These are phyloP conservation scores for Thalia dealbata DNA, from an alignment of 176 grass and related monocot genomes.

Conservation along the genomic window DNA sequence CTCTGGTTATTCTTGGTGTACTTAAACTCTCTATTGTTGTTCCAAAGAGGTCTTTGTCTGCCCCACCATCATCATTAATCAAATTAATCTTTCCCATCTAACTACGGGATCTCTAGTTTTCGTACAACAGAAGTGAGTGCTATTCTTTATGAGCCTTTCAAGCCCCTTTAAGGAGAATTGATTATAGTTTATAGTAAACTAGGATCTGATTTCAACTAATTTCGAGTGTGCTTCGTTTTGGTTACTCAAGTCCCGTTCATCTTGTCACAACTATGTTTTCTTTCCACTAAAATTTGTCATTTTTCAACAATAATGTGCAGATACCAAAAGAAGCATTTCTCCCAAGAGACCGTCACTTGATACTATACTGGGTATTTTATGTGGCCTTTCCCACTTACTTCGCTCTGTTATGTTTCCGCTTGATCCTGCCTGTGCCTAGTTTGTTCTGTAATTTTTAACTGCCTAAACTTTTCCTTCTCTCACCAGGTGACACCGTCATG, in stretches of 20 bases:
- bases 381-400: background rate
- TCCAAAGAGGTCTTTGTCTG: too few relatives aligned
- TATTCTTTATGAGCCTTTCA: background rate
- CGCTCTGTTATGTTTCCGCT: background rate
- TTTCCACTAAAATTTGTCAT: background rate
- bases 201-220: background rate
- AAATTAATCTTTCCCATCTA: too few relatives aligned
- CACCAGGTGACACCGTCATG: constrained; percentile 50
- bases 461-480: constrained; percentile 21
- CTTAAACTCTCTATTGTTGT: too few relatives aligned
- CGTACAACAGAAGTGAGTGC: background rate
- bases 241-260: too few relatives aligned
- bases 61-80: too few relatives aligned
- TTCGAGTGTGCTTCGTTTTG: background rate
- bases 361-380: constrained; percentile 7
- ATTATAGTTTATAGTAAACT: background rate
- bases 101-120: too few relatives aligned
- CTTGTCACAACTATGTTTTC: background rate
- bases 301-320: background rate
- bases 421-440: background rate
- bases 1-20: too few relatives aligned
- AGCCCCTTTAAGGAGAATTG: background rate
- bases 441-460: constrained; percentile 10
- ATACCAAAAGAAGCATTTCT: constrained; percentile 1
- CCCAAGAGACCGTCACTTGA: background rate